phyloP scores from a whole-genome alignment of 805 yeast species.

The Blastobotrys robertii region DNA sequence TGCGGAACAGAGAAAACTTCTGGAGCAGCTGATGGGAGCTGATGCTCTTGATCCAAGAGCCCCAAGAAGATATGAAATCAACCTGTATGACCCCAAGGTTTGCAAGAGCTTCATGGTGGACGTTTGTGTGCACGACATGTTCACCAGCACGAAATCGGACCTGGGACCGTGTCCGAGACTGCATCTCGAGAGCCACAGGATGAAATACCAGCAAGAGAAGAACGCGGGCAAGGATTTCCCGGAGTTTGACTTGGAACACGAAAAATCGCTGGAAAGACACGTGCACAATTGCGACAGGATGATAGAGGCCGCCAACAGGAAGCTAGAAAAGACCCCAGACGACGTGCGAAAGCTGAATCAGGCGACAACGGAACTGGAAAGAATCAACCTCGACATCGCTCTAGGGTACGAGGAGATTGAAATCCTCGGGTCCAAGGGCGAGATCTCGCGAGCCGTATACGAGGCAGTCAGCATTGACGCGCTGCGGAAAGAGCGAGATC shows the following conservation, averaged over 20 bases:
- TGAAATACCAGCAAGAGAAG: slow-evolving; percentile 43
- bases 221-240: slow-evolving; percentile 33
- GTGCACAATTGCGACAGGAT: slow-evolving; percentile 58
- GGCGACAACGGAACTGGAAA: slow-evolving; percentile 19
- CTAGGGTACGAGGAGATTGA: slow-evolving; percentile 59
- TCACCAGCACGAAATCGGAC: slow-evolving; percentile 72
- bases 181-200: slow-evolving; percentile 64
- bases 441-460: slow-evolving; percentile 40
- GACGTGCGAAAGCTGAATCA: slow-evolving; percentile 43
- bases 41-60: slow-evolving; percentile 20
- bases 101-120: slow-evolving; percentile 83
- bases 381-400: slow-evolving; percentile 52
- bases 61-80: slow-evolving; percentile 30
- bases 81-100: slow-evolving; percentile 46
- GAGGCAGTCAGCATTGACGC: slow-evolving; percentile 33
- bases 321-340: slow-evolving; percentile 65
- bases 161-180: slow-evolving; percentile 69
- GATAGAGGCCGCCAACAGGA: slow-evolving; percentile 49
- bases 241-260: slow-evolving; percentile 39
- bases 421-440: slow-evolving; percentile 39
- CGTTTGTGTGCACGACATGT: slow-evolving; percentile 75
- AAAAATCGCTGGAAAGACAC: slow-evolving; percentile 40
- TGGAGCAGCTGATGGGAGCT: slow-evolving; percentile 76
- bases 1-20: slow-evolving; percentile 62
- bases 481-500: slow-evolving; percentile 38